Evolutionary conservation across 1,284 basidiomycete genomes (phyloP).

Genomic region (Fomitopsis betulina): DNA sequence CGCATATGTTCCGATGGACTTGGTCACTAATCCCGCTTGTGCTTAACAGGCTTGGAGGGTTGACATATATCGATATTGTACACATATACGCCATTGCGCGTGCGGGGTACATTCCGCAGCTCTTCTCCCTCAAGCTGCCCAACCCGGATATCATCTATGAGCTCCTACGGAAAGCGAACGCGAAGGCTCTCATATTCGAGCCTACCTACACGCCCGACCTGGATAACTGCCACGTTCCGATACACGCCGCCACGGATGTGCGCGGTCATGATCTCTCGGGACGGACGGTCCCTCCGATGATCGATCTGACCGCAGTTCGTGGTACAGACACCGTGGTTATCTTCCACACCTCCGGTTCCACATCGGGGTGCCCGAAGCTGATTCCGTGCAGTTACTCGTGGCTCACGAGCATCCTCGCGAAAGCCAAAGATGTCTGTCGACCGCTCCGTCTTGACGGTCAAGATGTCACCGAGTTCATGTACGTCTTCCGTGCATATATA

Average conservation of each 20-base stretch:
- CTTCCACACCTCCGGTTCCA: conserved; percentile 72
- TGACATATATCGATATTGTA: conserved; percentile 60
- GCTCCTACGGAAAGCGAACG: conserved; percentile 50
- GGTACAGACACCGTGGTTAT: conserved; percentile 45
- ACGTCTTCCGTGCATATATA: conserved; percentile 1
- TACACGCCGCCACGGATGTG: conserved; percentile 37
- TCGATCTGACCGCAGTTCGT: conserved; percentile 15
- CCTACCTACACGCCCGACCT: conserved; percentile 36
- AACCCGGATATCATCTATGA: conserved; percentile 64
- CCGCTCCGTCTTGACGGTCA: conserved; percentile 46
- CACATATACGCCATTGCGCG: conserved; percentile 67
- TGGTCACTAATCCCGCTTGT: conserved; percentile 6
- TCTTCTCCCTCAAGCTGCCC: conserved; percentile 67
- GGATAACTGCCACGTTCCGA: conserved; percentile 40
- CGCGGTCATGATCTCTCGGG: conserved; percentile 27
- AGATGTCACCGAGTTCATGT: conserved; percentile 47
- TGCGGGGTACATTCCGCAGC: conserved; percentile 66
- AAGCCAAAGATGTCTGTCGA: conserved; percentile 47
- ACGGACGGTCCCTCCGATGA: conserved; percentile 21
- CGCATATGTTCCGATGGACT: conserved; percentile 13
- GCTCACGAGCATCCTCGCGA: conserved; percentile 50
- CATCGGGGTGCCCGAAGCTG: conserved; percentile 68
- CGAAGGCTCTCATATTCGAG: conserved; percentile 57
- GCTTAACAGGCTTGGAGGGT: conserved; percentile 52
- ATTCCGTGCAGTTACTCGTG: conserved; percentile 61